A percentile compares a stretch with the other conserved stretches of the same genome.
These are phyloP conservation scores for Pseudomonodictys pantanalensis DNA, from an alignment of 495 filamentous ascomycete genomes.

Conservation along the genomic window DNA sequence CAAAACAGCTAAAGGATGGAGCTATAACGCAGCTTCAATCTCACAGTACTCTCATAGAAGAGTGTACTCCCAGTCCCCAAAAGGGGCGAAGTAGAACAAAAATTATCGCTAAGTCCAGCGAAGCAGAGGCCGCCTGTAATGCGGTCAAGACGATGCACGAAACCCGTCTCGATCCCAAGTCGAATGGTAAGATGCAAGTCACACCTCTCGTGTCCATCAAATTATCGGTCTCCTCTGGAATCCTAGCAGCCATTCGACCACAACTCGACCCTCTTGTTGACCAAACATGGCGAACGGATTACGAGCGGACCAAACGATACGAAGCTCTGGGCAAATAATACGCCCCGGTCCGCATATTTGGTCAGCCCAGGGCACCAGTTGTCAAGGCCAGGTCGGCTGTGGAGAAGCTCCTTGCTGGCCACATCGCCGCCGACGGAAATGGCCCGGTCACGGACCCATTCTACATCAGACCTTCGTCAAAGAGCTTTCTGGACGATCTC, in stretches of 20 bases:
- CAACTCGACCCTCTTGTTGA: constrained; percentile 11
- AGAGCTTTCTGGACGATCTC: constrained; percentile 2
- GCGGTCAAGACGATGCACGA: constrained; percentile 17
- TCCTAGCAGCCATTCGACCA: constrained; percentile 3
- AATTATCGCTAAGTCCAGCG: constrained; percentile 20
- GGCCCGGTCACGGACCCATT: constrained; percentile 3
- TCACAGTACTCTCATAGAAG: constrained; percentile 16
- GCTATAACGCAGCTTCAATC: constrained; percentile 2
- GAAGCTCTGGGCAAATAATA: constrained; percentile 5
- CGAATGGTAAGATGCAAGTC: constrained; percentile 16
- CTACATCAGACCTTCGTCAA: constrained; percentile 3
- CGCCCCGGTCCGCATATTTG: constrained; percentile 13
- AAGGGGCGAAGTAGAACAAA: constrained; percentile 5
- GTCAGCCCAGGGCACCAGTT: constrained; percentile 12
- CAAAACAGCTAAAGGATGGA: constrained; percentile 2
- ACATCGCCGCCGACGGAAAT: constrained; percentile 6
- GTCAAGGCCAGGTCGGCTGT: constrained; percentile 5
- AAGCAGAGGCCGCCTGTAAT: constrained; percentile 14
- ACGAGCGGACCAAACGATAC: constrained; percentile 8
- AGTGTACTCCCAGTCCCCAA: background rate
- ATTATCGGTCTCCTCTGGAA: constrained; percentile 12
- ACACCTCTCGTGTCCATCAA: constrained; percentile 19
- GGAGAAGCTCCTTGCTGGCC: constrained; percentile 22
- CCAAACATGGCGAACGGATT: constrained; percentile 7
- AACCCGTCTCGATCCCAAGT: constrained; percentile 1